phyloP scores from a whole-genome alignment of 345 rosid genomes.

The Populus tremula region DNA sequence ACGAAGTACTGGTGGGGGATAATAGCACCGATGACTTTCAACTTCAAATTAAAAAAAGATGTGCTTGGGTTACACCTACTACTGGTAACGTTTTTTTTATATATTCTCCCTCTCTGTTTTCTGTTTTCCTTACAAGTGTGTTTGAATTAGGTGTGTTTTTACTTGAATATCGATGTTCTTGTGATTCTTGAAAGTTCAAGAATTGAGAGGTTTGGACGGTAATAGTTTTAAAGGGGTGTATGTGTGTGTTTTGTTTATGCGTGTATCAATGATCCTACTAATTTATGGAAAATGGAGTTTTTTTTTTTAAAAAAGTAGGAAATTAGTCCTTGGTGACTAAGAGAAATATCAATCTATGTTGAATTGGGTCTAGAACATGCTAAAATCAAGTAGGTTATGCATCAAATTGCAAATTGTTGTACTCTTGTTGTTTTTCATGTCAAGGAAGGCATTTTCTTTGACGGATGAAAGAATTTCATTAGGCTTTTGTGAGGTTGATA shows the following conservation, averaged over 20 bases:
- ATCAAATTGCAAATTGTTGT: not conserved
- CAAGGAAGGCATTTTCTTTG: not conserved
- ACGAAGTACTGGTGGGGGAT: not conserved
- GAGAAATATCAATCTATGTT: too few species aligned
- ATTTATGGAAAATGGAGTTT: too few species aligned
- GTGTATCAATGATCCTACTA: too few species aligned
- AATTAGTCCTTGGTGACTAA: not conserved
- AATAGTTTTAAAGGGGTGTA: not conserved
- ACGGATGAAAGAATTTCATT: too few species aligned
- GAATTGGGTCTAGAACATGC: not conserved
- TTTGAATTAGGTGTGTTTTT: not conserved
- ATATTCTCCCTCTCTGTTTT: not conserved
- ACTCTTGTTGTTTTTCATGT: not conserved
- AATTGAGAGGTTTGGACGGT: not conserved
- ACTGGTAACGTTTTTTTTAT: not conserved
- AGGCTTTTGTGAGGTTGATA: not conserved
- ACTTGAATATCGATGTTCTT: not conserved
- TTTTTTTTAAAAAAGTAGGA: not conserved
- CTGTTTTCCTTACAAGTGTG: not conserved
- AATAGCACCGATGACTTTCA: not conserved
- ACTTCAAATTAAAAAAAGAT: conserved; percentile 5
- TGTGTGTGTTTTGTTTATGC: not conserved
- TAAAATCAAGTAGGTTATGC: not conserved
- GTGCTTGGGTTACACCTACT: conserved; percentile 17
- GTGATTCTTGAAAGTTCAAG: not conserved